Evolutionary conservation across 176 grass and related monocot genomes (phyloP).

Genomic region (Calamus simplicifolius): DNA sequence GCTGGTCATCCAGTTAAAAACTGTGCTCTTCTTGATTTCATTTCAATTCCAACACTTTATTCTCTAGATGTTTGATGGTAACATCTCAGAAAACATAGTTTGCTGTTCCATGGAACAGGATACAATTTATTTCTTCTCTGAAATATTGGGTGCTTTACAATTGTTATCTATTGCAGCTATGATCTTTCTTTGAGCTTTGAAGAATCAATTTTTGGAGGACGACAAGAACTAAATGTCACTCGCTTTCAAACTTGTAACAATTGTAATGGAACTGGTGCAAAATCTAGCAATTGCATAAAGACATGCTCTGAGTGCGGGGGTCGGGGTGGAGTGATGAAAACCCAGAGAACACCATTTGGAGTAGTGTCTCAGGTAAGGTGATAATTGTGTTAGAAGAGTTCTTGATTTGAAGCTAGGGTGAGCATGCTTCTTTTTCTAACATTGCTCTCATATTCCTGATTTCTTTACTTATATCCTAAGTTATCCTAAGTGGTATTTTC

Average conservation of each 20-base stretch:
- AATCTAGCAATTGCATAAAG: slow-evolving; percentile 46
- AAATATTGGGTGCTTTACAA: slow-evolving; percentile 13
- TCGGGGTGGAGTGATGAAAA: slow-evolving; percentile 59
- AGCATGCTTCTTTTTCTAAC: no score
- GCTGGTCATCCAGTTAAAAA: no score
- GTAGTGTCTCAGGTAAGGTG: slow-evolving; percentile 72
- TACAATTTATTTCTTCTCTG: no score
- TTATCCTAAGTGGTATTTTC: not conserved
- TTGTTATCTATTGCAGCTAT: slow-evolving; percentile 32
- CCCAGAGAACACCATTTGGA: slow-evolving; percentile 76
- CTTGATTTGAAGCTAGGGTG: no score
- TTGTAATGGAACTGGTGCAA: slow-evolving; percentile 71
- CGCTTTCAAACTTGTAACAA: slow-evolving; percentile 46
- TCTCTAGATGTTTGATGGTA: not conserved
- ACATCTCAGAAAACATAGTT: no score
- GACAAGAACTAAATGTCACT: slow-evolving; percentile 35
- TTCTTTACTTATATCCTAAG: no score
- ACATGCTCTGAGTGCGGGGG: slow-evolving; percentile 63
- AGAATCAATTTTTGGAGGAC: slow-evolving; percentile 72
- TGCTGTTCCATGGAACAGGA: no score
- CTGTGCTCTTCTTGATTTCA: no score
- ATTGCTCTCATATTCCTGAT: no score
- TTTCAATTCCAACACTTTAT: no score
- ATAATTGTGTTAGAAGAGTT: not conserved
- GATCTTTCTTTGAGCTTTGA: slow-evolving; percentile 84